Conservation (phyloP, 805 yeast species). For the Kuraishia piskuri region DNA sequence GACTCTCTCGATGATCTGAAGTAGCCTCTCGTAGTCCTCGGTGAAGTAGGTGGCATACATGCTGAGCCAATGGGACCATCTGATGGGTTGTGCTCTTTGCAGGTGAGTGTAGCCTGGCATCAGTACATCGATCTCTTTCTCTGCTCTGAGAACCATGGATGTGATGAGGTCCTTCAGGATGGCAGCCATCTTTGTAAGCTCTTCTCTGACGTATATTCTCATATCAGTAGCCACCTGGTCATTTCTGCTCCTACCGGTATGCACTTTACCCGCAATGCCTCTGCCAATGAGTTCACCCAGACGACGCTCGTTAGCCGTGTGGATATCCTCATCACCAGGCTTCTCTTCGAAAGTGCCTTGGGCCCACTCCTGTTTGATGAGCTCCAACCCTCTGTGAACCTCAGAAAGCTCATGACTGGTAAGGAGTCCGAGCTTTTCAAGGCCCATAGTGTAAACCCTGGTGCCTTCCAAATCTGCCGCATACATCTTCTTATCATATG, state of each 20-base stretch:
- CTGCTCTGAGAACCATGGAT: constrained; percentile 68
- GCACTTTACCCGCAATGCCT: constrained; percentile 93
- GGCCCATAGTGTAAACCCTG: constrained; percentile 82
- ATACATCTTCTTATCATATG: constrained; percentile 93
- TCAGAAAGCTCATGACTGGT: constrained; percentile 64
- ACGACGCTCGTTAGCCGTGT: constrained; percentile 97
- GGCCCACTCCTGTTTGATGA: constrained; percentile 79
- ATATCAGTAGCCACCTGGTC: constrained; percentile 99
- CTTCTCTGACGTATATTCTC: constrained; percentile 87
- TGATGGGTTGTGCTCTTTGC: constrained; percentile 98
- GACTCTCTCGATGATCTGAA: constrained; percentile 72
- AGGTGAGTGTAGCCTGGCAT: constrained; percentile 99
- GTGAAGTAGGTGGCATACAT: constrained; percentile 92
- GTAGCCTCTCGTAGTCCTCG: constrained; percentile 79
- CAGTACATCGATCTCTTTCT: constrained; percentile 76
- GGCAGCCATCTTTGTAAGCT: constrained; percentile 50
- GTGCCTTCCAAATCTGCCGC: constrained; percentile 93
- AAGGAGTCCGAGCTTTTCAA: constrained; percentile 69
- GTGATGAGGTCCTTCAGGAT: constrained; percentile 54
- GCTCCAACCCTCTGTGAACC: constrained; percentile 75
- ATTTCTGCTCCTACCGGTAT: constrained; percentile 98
- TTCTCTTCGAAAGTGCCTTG: constrained; percentile 57
- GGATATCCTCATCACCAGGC: constrained; percentile 95
- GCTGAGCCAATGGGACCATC: constrained; percentile 98
- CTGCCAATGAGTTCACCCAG: constrained; percentile 93